Percentiles rank a stretch among this genome's conserved stretches.
phyloP scores from a whole-genome alignment of 1,139 yeast species.

The Pichia sp. region DNA sequence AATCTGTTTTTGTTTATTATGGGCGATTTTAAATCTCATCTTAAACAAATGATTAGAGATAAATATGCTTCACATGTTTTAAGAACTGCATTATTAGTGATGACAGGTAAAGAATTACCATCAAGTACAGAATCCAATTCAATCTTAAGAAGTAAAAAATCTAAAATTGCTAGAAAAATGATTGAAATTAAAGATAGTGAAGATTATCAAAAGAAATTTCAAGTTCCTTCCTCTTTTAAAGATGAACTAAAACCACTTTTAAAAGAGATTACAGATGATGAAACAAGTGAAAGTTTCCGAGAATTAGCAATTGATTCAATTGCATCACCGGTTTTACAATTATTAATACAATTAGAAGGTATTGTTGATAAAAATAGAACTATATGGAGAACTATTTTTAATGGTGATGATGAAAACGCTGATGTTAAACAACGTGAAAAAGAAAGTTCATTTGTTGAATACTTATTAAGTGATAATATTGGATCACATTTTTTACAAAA shows the following conservation, averaged over 20 bases:
- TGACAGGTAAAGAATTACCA: slow-evolving; percentile 78
- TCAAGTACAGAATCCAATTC: slow-evolving; percentile 68
- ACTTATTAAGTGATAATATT: slow-evolving; percentile 74
- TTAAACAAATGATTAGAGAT: slow-evolving; percentile 57
- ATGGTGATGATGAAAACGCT: slow-evolving; percentile 27
- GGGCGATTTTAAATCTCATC: slow-evolving; percentile 57
- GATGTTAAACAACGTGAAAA: slow-evolving; percentile 40
- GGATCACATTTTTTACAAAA: slow-evolving; percentile 88
- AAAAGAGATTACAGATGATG: slow-evolving; percentile 33
- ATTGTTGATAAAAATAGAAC: slow-evolving; percentile 63
- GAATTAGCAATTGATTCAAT: slow-evolving; percentile 71
- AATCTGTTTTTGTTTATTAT: slow-evolving; percentile 56
- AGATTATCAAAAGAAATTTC: slow-evolving; percentile 60
- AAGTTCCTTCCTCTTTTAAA: slow-evolving; percentile 68
- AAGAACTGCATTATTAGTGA: slow-evolving; percentile 60
- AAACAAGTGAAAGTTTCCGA: slow-evolving; percentile 49
- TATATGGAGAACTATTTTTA: slow-evolving; percentile 54
- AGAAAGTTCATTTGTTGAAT: slow-evolving; percentile 80
- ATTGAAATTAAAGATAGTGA: slow-evolving; percentile 76
- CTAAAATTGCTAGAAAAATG: slow-evolving; percentile 89
- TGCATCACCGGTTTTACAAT: slow-evolving; percentile 84
- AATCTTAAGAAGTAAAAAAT: slow-evolving; percentile 74
- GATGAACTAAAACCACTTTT: slow-evolving; percentile 47
- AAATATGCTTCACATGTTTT: slow-evolving; percentile 86
- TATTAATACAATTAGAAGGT: slow-evolving; percentile 78